These are phyloP conservation scores for Phaeosphaeria sp. DNA, from an alignment of 2,329 filamentous ascomycete genomes.

Conservation along the genomic window DNA sequence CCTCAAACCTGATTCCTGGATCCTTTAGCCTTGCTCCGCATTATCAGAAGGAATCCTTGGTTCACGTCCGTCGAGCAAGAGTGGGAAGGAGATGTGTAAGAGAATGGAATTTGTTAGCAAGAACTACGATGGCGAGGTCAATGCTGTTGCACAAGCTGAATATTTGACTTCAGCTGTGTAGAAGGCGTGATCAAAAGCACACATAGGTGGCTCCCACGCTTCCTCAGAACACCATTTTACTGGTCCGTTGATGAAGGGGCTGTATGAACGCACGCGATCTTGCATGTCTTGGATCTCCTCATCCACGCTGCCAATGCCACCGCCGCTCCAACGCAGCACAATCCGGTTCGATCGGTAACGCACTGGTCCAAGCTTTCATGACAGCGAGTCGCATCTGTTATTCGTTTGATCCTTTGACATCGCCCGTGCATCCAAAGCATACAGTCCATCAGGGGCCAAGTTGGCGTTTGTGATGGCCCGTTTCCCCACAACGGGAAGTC, in stretches of 20 bases:
- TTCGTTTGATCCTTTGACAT: slow-evolving; percentile 21
- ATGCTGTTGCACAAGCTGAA: slow-evolving; percentile 30
- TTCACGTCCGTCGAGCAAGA: background rate
- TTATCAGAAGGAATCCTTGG: background rate
- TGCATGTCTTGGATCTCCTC: slow-evolving; percentile 12
- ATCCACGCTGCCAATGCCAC: slow-evolving; percentile 29
- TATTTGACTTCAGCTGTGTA: slow-evolving; percentile 24
- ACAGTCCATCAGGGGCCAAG: slow-evolving; percentile 11
- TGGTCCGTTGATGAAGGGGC: slow-evolving; percentile 21
- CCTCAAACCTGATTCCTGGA: slow-evolving; percentile 13
- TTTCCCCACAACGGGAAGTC: slow-evolving; percentile 32
- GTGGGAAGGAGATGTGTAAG: background rate
- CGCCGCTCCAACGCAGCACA: slow-evolving; percentile 21
- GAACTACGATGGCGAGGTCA: slow-evolving; percentile 8
- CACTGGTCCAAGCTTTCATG: slow-evolving; percentile 17
- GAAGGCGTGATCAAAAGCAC: slow-evolving; percentile 21
- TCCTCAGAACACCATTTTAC: slow-evolving; percentile 13
- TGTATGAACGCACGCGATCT: slow-evolving; percentile 12
- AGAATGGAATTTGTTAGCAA: slow-evolving; percentile 6
- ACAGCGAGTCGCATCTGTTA: slow-evolving; percentile 10
- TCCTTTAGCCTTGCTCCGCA: slow-evolving; percentile 13
- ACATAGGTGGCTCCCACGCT: slow-evolving; percentile 15
- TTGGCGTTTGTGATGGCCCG: slow-evolving; percentile 17
- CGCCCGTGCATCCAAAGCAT: slow-evolving; percentile 11
- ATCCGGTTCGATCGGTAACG: slow-evolving; percentile 9